A percentile compares a stretch with the other conserved stretches of the same genome.
Evolutionary conservation across 2,329 filamentous ascomycete species (phyloP).

Genomic region (Exophiala spinifera): DNA sequence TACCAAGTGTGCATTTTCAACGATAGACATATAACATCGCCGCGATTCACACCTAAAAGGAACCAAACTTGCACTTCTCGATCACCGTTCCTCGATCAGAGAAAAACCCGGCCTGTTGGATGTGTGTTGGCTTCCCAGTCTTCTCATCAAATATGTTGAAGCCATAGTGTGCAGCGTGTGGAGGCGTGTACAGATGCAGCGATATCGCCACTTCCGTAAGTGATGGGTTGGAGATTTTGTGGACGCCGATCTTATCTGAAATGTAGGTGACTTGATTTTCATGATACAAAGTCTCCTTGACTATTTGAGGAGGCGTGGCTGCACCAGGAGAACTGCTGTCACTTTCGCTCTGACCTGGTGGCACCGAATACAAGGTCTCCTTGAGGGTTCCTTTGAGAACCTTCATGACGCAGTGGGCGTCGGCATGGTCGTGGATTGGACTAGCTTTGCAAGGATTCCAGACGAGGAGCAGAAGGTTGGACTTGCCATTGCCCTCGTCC

Average conservation of each 20-base stretch:
- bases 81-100: constrained; percentile 51
- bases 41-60: constrained; percentile 8
- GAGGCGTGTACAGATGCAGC: constrained; percentile 83
- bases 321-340: constrained; percentile 43
- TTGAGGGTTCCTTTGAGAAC: constrained; percentile 73
- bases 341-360: constrained; percentile 41
- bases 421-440: constrained; percentile 83
- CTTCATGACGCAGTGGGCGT: constrained; percentile 91
- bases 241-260: constrained; percentile 80
- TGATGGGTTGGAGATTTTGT: constrained; percentile 72
- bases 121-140: constrained; percentile 70
- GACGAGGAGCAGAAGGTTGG: constrained; percentile 60
- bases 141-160: constrained; percentile 76
- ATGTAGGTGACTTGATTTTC: constrained; percentile 83
- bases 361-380: constrained; percentile 79
- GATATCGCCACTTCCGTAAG: constrained; percentile 72
- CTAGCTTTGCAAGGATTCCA: constrained; percentile 83
- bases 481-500: constrained; percentile 81
- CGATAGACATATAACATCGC: no score
- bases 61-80: constrained; percentile 29
- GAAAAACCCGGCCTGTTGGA: constrained; percentile 69
- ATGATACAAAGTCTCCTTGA: constrained; percentile 64
- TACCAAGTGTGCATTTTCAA: neutral
- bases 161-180: constrained; percentile 78
- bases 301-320: constrained; percentile 57